Base-by-base conservation (phyloP, 495 filamentous ascomycete genomes). In the Extremus antarcticus region DNA sequence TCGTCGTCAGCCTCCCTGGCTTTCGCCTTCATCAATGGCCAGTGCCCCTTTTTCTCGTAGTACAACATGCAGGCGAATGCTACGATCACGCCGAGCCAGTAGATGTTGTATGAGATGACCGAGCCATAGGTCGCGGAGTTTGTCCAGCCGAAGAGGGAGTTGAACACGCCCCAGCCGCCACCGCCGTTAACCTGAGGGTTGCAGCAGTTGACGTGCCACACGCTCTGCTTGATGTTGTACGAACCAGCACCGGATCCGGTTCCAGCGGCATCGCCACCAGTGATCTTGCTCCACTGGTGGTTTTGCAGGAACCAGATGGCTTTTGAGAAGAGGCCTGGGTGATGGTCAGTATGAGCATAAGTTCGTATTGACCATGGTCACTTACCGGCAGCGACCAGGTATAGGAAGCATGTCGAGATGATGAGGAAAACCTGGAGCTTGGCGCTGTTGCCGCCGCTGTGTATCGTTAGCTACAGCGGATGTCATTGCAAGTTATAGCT, bases 181-280 rank as follows among this genome's bases (percentile, higher is more conserved):
- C 87, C 88, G 29, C 86, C 86, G 50, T 82, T 81, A 16, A 84
- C 47, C 20, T 73, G 68, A 0, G 89, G 81, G 52, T 78, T 90
- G 67, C 88, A 94, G 73, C 87, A 94, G 63, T 95, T 94, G 48
- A 94, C 81, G 64, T 96, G 90, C 90, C 90, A 95, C 2, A 95
- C 88, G 47, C 81, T 90, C 59, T 82, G 71, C 24, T 75, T 73
- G 59, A 95, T 91, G 65, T 95, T 83, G 69, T 96, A 96, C 0
- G 87, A 92, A 2, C 90, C 90, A 0, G 90, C 77, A 0, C 90
- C 90, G 10, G 78, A 66, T 1, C 90, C 90, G 1, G 77, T 72
- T 65, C 94, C 90, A 0, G 78, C 74, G 1, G 80, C 80, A 67
- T 95, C 90, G 10, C 81, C 79, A 16, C 89, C 88, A 40, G 85